Evolutionary conservation across 768 basidiomycete genomes (phyloP), one percentile per base, ranked within the genome.

Genomic region (Cyclocybe cylindracea): DNA sequence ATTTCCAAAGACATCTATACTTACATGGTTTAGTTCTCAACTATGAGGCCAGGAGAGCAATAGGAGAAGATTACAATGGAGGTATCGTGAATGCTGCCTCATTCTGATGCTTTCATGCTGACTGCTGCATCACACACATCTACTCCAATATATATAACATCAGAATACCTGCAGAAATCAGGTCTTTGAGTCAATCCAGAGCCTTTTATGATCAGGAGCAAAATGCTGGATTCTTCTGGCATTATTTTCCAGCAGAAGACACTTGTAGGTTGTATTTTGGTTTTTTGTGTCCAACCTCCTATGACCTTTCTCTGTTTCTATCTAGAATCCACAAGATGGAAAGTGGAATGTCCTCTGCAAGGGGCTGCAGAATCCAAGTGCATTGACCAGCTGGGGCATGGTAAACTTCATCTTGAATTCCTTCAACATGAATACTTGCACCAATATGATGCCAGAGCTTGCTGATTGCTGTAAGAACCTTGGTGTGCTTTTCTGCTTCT

Each of bases 21-120:
- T 4, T 62, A 63, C 0, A 78, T 80, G 56, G 75, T 84, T 0
- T 68, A 68, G 1, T 84, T 84, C 44, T 70, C 83, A 0, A 77
- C 78, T 0, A 66, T 78, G 54, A 75, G 62, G 18, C 84, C 84
- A 0, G 47, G 53, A 2, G 71, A 66, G 0, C 71, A 82, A 4
- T 62, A 78, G 5, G 57, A 62, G 0, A 62, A 68, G 4, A 83
- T 83, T 37, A 46, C 58, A 18, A 62, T 61, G 1, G 75, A 70
- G 1, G 60, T 65, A 42, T 7, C 56, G 32, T 35, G 10, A 14
- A 41, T 8, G 19, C 9, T 29, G 16, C 19, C 7, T 13, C 35
- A 11, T 8, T 2, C 18, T 10, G 18, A 11, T 41, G 1, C 39
- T 39, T 10, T 41, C n/a, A 45, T 13, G 16, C 44, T 1, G 18